phyloP scores from a whole-genome alignment of 495 filamentous ascomycete genomes.

The Aspergillus egyptiacus region DNA sequence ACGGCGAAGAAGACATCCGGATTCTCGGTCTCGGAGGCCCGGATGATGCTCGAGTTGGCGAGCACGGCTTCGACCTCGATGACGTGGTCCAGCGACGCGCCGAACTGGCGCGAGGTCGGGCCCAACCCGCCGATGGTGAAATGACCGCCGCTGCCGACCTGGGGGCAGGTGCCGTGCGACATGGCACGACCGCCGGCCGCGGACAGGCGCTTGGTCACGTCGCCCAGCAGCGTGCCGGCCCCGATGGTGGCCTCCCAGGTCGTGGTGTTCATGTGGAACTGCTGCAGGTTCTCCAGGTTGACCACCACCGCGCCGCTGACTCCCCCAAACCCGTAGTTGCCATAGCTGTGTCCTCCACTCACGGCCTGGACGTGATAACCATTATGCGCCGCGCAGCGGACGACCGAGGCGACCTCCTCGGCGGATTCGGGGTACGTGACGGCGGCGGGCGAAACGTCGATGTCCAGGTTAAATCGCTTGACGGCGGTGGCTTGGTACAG shows the following conservation, averaged over 20 bases:
- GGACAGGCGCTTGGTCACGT: slow-evolving; percentile 54
- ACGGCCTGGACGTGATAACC: slow-evolving; percentile 60
- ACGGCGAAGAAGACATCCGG: slow-evolving; percentile 50
- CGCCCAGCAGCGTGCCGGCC: slow-evolving; percentile 54
- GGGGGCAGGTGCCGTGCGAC: slow-evolving; percentile 59
- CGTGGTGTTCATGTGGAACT: slow-evolving; percentile 46
- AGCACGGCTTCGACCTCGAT: slow-evolving; percentile 57
- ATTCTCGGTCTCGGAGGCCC: slow-evolving; percentile 32
- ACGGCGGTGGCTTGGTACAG: no score
- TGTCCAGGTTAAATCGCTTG: slow-evolving; percentile 63
- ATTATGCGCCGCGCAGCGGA: slow-evolving; percentile 51
- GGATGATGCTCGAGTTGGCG: slow-evolving; percentile 49
- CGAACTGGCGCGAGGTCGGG: slow-evolving; percentile 55
- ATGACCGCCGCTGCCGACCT: slow-evolving; percentile 70
- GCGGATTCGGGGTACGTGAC: slow-evolving; percentile 54
- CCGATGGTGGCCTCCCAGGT: slow-evolving; percentile 61
- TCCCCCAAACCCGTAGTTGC: slow-evolving; percentile 49
- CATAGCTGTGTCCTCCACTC: slow-evolving; percentile 71
- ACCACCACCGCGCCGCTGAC: slow-evolving; percentile 38
- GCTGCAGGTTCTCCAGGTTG: slow-evolving; percentile 41
- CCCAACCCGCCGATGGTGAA: slow-evolving; percentile 66
- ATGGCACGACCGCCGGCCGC: slow-evolving; percentile 56
- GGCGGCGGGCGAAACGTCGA: slow-evolving; percentile 53
- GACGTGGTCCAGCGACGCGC: slow-evolving; percentile 59
- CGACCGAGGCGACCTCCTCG: slow-evolving; percentile 51